Evolutionary conservation across 768 basidiomycete genomes (phyloP).

Genomic region (Termitomyces sp.): DNA sequence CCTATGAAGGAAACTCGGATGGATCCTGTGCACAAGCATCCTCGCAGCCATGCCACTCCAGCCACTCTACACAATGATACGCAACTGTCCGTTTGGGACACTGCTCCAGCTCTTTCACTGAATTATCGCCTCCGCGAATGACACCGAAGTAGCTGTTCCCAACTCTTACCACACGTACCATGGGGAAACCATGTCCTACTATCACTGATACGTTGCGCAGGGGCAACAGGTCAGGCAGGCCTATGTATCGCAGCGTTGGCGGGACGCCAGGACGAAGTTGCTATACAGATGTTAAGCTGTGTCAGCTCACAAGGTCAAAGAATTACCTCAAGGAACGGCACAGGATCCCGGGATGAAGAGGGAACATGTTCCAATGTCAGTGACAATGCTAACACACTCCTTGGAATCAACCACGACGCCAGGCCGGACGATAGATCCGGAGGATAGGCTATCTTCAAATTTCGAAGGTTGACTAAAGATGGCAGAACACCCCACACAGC

Average conservation of each 20-base stretch:
- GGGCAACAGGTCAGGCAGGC: conserved; percentile 40
- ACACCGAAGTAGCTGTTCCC: conserved; percentile 55
- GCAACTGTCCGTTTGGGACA: conserved; percentile 50
- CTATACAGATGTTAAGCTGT: conserved; percentile 24
- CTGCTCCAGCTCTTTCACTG: conserved; percentile 38
- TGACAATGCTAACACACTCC: conserved; percentile 41
- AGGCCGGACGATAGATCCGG: conserved; percentile 56
- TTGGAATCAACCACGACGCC: conserved; percentile 64
- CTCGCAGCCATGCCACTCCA: conserved; percentile 60
- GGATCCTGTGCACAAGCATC: conserved; percentile 32
- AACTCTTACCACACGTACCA: conserved; percentile 49
- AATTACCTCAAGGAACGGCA: conserved; percentile 35
- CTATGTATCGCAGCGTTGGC: conserved; percentile 45
- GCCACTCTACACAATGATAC: conserved; percentile 54
- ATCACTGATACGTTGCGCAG: conserved; percentile 34
- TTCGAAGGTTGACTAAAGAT: conserved; percentile 43
- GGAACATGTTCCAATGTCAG: conserved; percentile 37
- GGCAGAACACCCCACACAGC: conserved; percentile 70
- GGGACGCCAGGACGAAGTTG: conserved; percentile 59
- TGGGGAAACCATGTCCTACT: conserved; percentile 57
- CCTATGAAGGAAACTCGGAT: conserved; percentile 14
- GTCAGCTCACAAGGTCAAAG: not conserved
- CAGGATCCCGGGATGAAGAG: conserved; percentile 31
- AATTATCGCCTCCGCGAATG: conserved; percentile 19
- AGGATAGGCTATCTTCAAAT: conserved; percentile 58